Percentiles rank a stretch among this genome's conserved stretches.
These are phyloP conservation scores for Neurospora cerealis DNA, from an alignment of 495 filamentous ascomycete genomes.

Conservation along the genomic window DNA sequence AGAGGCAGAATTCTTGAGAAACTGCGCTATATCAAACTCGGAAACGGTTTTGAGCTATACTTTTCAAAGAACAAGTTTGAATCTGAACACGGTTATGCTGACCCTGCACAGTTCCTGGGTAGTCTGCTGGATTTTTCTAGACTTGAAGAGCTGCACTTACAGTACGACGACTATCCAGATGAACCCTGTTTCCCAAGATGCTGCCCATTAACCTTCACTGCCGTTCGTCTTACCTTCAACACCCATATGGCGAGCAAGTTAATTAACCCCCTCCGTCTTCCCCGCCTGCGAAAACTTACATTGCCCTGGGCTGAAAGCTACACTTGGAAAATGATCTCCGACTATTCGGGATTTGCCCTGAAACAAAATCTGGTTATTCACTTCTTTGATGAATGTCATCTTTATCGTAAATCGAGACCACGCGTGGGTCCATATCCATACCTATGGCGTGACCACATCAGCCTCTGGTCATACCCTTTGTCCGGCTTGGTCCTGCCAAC, in stretches of 20 bases:
- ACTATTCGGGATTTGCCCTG: neutral
- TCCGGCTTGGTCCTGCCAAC: neutral
- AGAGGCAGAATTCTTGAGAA: neutral
- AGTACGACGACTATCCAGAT: neutral
- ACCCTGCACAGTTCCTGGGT: neutral
- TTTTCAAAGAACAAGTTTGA: neutral
- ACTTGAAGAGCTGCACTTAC: neutral
- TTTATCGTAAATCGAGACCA: too few relatives aligned
- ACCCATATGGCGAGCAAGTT: neutral
- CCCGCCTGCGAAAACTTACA: neutral
- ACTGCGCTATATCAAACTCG: neutral
- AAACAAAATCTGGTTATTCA: neutral
- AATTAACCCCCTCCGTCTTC: neutral
- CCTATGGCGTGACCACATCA: neutral
- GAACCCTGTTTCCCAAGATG: too few relatives aligned
- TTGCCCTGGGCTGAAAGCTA: neutral
- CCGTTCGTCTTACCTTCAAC: neutral
- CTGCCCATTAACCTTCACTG: too few relatives aligned
- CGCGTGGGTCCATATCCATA: neutral
- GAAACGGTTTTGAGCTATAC: neutral
- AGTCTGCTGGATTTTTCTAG: neutral
- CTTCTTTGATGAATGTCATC: neutral
- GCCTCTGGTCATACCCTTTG: neutral
- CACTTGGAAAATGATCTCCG: neutral
- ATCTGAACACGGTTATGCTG: too few relatives aligned